phyloP scores from a whole-genome alignment of 1,139 yeast genomes.

The Yamadazyma triangularis region DNA sequence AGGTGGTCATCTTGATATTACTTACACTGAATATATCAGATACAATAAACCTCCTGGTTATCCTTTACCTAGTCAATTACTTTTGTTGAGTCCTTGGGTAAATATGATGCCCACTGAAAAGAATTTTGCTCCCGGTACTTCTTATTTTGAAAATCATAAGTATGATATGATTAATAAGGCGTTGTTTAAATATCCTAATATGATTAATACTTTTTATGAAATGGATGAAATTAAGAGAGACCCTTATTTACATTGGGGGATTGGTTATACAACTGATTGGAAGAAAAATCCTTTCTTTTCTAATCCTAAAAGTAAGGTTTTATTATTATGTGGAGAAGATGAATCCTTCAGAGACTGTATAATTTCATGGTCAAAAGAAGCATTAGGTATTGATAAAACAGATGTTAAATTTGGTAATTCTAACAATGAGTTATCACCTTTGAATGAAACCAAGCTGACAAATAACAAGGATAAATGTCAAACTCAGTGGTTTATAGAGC shows the following conservation, averaged over 20 bases:
- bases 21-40: slow-evolving; percentile 25
- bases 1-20: slow-evolving; percentile 35
- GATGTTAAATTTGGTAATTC: slow-evolving; percentile 22
- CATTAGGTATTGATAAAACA: slow-evolving; percentile 16
- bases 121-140: slow-evolving; percentile 21
- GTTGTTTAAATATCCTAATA: slow-evolving; percentile 3
- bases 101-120: slow-evolving; percentile 8
- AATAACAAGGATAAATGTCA: slow-evolving; percentile 9
- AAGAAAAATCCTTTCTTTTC: slow-evolving; percentile 13
- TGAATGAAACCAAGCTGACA: background rate
- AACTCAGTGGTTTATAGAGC: slow-evolving; percentile 28
- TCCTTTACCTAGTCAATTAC: slow-evolving; percentile 26
- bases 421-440: slow-evolving; percentile 15
- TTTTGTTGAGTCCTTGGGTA: slow-evolving; percentile 41
- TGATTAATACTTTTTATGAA: slow-evolving; percentile 4
- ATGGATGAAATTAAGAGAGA: slow-evolving; percentile 6
- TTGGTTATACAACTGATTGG: slow-evolving; percentile 25
- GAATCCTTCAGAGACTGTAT: slow-evolving; percentile 42
- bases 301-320: slow-evolving; percentile 16
- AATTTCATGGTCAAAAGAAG: slow-evolving; percentile 29
- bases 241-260: slow-evolving; percentile 14
- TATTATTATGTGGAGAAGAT: slow-evolving; percentile 39
- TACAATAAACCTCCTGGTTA: slow-evolving; percentile 6
- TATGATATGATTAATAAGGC: slow-evolving; percentile 27
- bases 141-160: slow-evolving; percentile 28